Percentiles rank a stretch among this genome's conserved stretches.
Evolutionary conservation across 2,329 filamentous ascomycete genomes (phyloP).

Genomic region (Sordariomycetes sp.): DNA sequence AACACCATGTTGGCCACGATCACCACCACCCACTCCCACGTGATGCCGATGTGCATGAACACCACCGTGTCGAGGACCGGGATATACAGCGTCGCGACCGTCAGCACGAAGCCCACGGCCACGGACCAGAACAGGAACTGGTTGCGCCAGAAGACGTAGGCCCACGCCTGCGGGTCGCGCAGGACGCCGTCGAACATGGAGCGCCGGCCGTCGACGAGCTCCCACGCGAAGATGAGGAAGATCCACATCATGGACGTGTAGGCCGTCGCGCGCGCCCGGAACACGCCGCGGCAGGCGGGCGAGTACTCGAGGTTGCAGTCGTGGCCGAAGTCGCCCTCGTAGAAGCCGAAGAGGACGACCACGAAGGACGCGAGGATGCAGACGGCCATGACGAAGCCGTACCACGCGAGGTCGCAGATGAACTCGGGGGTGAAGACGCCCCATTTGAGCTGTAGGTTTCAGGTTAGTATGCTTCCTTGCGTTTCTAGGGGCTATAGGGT

Average conservation of each 20-base stretch:
- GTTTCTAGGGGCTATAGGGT: not conserved
- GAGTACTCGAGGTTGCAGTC: constrained; percentile 46
- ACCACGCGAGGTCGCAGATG: constrained; percentile 50
- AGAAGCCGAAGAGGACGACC: constrained; percentile 44
- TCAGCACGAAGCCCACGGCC: constrained; percentile 41
- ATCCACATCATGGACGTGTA: constrained; percentile 61
- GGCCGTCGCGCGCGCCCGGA: constrained; percentile 53
- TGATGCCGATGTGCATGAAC: constrained; percentile 55
- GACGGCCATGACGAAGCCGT: constrained; percentile 53
- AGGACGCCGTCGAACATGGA: constrained; percentile 52
- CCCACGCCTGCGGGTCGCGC: constrained; percentile 43
- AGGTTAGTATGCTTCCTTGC: not conserved
- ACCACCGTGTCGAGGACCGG: constrained; percentile 55
- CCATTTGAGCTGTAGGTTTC: constrained; percentile 18
- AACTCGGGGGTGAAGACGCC: constrained; percentile 58
- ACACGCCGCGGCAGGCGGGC: constrained; percentile 42
- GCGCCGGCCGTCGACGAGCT: constrained; percentile 54
- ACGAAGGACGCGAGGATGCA: constrained; percentile 47
- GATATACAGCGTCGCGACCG: constrained; percentile 56
- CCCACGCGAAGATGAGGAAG: constrained; percentile 59
- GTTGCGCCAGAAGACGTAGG: constrained; percentile 42
- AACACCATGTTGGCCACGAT: constrained; percentile 51
- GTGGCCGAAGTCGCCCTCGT: constrained; percentile 42
- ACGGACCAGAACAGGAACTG: constrained; percentile 39
- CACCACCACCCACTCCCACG: constrained; percentile 61